A percentile compares a stretch with the other conserved stretches of the same genome.
phyloP scores from a whole-genome alignment of 1,139 yeast species.

The Kurtzmaniella quercitrusa region DNA sequence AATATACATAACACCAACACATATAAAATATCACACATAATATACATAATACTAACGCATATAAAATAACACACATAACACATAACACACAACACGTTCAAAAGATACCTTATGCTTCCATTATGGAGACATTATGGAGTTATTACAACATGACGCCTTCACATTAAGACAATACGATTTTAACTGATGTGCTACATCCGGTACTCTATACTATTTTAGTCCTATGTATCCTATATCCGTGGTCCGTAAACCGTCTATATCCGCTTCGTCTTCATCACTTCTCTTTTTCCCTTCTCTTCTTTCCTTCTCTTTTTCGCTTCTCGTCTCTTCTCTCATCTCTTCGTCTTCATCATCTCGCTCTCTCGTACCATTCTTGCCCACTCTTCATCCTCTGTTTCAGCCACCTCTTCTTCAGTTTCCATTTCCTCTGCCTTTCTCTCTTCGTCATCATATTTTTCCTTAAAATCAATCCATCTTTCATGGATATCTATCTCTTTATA shows the following conservation, averaged over 20 bases:
- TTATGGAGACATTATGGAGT: no score
- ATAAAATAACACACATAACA: no score
- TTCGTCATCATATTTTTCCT: slow-evolving; percentile 64
- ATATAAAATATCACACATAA: no score
- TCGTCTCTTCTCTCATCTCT: background rate
- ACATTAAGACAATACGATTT: no score
- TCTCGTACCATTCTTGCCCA: slow-evolving; percentile 65
- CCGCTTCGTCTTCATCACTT: background rate
- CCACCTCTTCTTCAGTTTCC: slow-evolving; percentile 24
- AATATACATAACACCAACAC: no score
- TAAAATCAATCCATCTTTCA: slow-evolving; percentile 92
- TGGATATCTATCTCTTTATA: slow-evolving; percentile 66
- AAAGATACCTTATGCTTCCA: no score
- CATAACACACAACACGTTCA: no score
- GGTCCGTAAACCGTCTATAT: background rate
- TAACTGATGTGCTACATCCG: background rate
- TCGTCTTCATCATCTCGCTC: slow-evolving; percentile 53
- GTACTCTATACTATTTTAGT: background rate
- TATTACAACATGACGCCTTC: no score
- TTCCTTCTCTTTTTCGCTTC: background rate
- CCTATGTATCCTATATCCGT: background rate
- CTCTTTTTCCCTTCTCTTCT: background rate
- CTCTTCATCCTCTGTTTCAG: slow-evolving; percentile 58
- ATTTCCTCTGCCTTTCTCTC: slow-evolving; percentile 47
- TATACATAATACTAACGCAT: no score